Percentiles rank a stretch among this genome's conserved stretches.
phyloP scores from a whole-genome alignment of 441 rosid genomes.

The Gossypium davidsonii region DNA sequence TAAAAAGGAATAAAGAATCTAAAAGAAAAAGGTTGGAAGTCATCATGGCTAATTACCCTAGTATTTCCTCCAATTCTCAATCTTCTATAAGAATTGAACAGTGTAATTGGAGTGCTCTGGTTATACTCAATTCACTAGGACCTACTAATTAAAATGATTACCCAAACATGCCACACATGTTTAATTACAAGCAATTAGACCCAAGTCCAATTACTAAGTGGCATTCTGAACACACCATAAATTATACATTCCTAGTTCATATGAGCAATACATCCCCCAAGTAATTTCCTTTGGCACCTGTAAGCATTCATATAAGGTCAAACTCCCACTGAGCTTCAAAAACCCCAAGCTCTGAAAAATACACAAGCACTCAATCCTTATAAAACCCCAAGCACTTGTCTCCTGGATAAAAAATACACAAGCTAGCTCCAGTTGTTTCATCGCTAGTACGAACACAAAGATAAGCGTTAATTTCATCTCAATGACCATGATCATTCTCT shows the following conservation, averaged over 20 bases:
- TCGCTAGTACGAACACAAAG: not conserved
- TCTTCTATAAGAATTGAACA: too few species aligned
- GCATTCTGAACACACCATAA: not conserved
- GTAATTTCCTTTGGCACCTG: not conserved
- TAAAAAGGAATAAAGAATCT: too few species aligned
- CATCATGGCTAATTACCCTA: too few species aligned
- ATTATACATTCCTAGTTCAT: not conserved
- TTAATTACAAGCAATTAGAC: too few species aligned
- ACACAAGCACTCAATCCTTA: not conserved
- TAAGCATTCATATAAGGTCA: not conserved
- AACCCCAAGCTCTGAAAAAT: too few species aligned
- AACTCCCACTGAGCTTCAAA: not conserved
- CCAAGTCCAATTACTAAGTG: too few species aligned
- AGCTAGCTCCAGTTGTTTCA: not conserved
- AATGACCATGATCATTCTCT: not conserved
- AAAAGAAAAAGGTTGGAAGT: too few species aligned
- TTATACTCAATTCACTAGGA: too few species aligned
- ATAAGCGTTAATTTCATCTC: not conserved
- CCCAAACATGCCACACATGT: too few species aligned
- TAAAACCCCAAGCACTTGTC: not conserved
- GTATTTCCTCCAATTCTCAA: too few species aligned
- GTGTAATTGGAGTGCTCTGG: too few species aligned
- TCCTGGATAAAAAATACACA: not conserved
- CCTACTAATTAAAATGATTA: too few species aligned
- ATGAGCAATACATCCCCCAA: not conserved